Base-by-base conservation (phyloP, 2,329 filamentous ascomycete genomes). In the Aureobasidium leucospermi region DNA sequence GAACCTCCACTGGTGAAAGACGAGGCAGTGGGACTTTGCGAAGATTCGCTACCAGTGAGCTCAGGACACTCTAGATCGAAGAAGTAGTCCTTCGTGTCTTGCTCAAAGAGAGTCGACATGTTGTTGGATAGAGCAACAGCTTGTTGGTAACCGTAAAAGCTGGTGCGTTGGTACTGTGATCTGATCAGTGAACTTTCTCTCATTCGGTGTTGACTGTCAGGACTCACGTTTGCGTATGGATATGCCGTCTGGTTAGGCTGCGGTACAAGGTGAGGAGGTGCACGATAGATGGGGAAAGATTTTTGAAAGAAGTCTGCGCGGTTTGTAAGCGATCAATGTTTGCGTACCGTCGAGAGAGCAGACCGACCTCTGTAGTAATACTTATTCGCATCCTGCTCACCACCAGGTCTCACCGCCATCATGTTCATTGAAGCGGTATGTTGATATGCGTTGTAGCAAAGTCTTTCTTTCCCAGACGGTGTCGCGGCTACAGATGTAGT, bases 371-470 rank as follows among this genome's bases (percentile, higher is more conserved):
- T 47, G n/a, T 46, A 48, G 34, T 45, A 41, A 39, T 59, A 59
- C 47, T 59, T 52, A 45, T 59, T 38, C 36, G 19, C 31, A 3
- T n/a, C n/a, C 7, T 59, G 39, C 16, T 59, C 47, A 59, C 19
- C 34, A n/a, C 57, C 31, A 45, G 15, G 16, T 52, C 47, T 59
- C 41, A 59, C 47, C 46, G 57, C 57, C 47, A 59, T 51, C 46
- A 43, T 52, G 15, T 29, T 38, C 46, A 38, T 59, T 52, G 57
- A 59, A 38, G 57, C 38, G 55, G 55, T 58, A 41, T 57, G 53
- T 57, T 47, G 53, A 39, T 36, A 41, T 49, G 45, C 43, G 55
- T 45, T 48, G 55, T 58, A 58, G 43, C 45, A 58, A 58, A 58
- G 55, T 58, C 45, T 58, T 57, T 57, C 55, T 49, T 48, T 58